phyloP scores from a whole-genome alignment of 768 basidiomycete species.

The Kwoniella bestiolae region DNA sequence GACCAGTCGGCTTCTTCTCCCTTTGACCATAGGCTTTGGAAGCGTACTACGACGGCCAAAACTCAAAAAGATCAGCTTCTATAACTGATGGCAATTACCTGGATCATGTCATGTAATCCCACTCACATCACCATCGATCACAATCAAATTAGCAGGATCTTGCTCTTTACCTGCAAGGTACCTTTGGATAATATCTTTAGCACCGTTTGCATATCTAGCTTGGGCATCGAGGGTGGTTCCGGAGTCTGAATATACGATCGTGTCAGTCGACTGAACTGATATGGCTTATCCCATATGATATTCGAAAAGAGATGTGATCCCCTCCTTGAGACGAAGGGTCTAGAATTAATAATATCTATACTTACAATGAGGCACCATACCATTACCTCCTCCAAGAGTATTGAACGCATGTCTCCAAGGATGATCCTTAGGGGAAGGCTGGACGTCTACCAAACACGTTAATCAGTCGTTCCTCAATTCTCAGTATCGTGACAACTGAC shows the following conservation, averaged over 20 bases:
- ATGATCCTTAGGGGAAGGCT: slow-evolving; percentile 85
- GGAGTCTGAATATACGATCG: slow-evolving; percentile 68
- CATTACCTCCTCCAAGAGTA: slow-evolving; percentile 78
- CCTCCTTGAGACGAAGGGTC: too few species aligned
- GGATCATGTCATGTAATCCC: neutral
- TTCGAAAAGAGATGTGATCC: too few species aligned
- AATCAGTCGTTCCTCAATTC: neutral
- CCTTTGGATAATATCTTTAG: slow-evolving; percentile 51
- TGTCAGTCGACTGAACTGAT: too few species aligned
- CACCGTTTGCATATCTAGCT: slow-evolving; percentile 72
- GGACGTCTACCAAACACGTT: slow-evolving; percentile 75
- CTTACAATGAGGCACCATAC: slow-evolving; percentile 66
- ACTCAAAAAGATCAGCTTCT: neutral
- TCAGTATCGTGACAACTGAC: slow-evolving; percentile 43
- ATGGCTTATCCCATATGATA: too few species aligned
- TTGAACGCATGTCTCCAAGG: slow-evolving; percentile 83
- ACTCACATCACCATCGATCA: slow-evolving; percentile 65
- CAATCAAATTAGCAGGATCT: slow-evolving; percentile 79
- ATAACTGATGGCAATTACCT: neutral
- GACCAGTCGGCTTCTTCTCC: slow-evolving; percentile 30
- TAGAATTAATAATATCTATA: neutral
- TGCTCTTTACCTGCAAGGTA: slow-evolving; percentile 64
- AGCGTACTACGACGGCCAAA: slow-evolving; percentile 38
- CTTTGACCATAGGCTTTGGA: slow-evolving; percentile 54
- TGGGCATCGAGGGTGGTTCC: slow-evolving; percentile 90